phyloP scores from a whole-genome alignment of 139 green algal species.

The Diplosphaera chodatii region DNA sequence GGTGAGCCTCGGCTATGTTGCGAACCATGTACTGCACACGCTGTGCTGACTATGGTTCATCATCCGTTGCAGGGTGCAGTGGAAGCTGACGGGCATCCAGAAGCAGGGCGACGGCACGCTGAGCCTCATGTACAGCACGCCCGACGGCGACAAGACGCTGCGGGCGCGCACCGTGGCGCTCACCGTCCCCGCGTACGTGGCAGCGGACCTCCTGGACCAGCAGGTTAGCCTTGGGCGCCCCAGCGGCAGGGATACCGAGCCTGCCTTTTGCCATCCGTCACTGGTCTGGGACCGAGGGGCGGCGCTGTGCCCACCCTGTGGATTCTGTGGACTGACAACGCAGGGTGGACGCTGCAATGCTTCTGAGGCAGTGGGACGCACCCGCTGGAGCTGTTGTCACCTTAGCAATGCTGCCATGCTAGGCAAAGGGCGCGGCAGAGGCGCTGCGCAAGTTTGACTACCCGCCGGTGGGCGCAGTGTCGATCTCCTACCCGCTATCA shows the following conservation, averaged over 20 bases:
- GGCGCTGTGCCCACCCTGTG: too few relatives aligned
- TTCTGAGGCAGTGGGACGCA: too few relatives aligned
- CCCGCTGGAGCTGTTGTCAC: too few relatives aligned
- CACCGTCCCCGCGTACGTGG: conserved; percentile 86
- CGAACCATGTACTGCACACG: too few relatives aligned
- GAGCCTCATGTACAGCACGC: conserved; percentile 78
- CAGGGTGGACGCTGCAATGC: too few relatives aligned
- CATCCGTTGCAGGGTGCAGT: conserved; percentile 60
- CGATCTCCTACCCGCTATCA: conserved; percentile 71
- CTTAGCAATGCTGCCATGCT: too few relatives aligned
- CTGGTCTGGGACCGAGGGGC: too few relatives aligned
- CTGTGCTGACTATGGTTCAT: too few relatives aligned
- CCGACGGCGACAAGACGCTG: conserved; percentile 53
- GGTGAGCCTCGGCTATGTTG: too few relatives aligned
- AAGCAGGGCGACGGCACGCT: conserved; percentile 42
- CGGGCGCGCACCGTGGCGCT: conserved; percentile 64
- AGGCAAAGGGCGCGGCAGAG: conserved; percentile 37
- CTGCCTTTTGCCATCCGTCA: too few relatives aligned
- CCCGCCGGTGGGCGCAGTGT: conserved; percentile 92
- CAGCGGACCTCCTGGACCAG: conserved; percentile 64
- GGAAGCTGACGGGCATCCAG: conserved; percentile 76
- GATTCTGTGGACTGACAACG: too few relatives aligned
- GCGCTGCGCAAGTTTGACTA: conserved; percentile 88
- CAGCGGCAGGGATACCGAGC: too few relatives aligned
- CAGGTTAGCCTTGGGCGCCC: not conserved